phyloP scores from a whole-genome alignment of 2,329 filamentous ascomycete species.

The Didymella keratinophila region DNA sequence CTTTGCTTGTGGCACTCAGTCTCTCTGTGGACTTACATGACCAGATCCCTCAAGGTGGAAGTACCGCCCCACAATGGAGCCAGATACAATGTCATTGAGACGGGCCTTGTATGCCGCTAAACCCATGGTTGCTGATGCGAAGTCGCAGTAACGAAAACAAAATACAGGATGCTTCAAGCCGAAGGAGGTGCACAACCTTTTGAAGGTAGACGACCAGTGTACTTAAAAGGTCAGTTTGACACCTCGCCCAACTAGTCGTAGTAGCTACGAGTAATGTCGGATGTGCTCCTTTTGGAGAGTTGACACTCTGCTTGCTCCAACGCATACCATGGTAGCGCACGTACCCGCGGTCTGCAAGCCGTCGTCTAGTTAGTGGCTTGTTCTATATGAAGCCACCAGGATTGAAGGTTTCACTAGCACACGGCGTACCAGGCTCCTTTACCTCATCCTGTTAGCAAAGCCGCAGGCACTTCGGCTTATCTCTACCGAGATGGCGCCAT shows the following conservation, averaged over 20 bases:
- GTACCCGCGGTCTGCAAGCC: slow-evolving; percentile 16
- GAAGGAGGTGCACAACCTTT: slow-evolving; percentile 11
- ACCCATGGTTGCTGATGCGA: slow-evolving; percentile 16
- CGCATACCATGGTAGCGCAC: slow-evolving; percentile 16
- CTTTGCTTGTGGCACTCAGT: slow-evolving; percentile 1
- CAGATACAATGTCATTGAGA: slow-evolving; percentile 44
- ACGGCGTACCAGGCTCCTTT: slow-evolving; percentile 17
- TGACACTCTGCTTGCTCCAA: slow-evolving; percentile 19
- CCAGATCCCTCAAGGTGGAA: slow-evolving; percentile 84
- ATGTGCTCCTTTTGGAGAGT: slow-evolving; percentile 18
- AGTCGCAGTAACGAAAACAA: slow-evolving; percentile 5
- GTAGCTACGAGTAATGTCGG: slow-evolving; percentile 20
- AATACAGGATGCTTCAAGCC: slow-evolving; percentile 12
- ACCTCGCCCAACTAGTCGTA: slow-evolving; percentile 21
- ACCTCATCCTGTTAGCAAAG: slow-evolving; percentile 16
- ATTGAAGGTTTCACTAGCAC: slow-evolving; percentile 21
- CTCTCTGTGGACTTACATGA: slow-evolving; percentile 67
- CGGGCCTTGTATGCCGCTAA: slow-evolving; percentile 25
- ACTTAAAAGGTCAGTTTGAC: slow-evolving; percentile 20
- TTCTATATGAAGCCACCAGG: slow-evolving; percentile 17
- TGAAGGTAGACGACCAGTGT: slow-evolving; percentile 12
- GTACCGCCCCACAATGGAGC: slow-evolving; percentile 47
- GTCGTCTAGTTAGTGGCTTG: slow-evolving; percentile 19
- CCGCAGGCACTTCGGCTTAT: slow-evolving; percentile 9
- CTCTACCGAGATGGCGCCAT: slow-evolving; percentile 13